Percentiles rank a stretch among this genome's conserved stretches.
These are phyloP conservation scores for Knoxdaviesia capensis DNA, from an alignment of 2,329 filamentous ascomycete genomes.

Conservation along the genomic window DNA sequence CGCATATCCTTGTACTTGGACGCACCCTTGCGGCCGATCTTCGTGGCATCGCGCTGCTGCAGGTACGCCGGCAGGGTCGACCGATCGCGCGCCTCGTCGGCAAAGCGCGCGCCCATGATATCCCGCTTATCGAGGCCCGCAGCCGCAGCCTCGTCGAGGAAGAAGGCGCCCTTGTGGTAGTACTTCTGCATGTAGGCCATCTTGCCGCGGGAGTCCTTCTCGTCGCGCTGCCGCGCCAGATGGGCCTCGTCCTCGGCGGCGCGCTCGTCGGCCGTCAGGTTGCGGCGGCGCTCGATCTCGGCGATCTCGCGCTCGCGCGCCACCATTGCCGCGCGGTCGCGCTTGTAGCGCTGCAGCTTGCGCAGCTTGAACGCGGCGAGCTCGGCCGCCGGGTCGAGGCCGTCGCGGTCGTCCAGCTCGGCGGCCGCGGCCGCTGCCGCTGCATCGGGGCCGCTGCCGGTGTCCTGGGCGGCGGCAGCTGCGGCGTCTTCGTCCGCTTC, in stretches of 20 bases:
- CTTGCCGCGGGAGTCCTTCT: constrained; percentile 58
- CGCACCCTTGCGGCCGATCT: constrained; percentile 77
- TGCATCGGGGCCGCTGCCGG: too few relatives aligned
- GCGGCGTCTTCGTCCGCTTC: constrained; percentile 37
- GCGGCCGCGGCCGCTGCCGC: constrained; percentile 35
- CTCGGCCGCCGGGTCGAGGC: constrained; percentile 69
- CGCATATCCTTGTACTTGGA: constrained; percentile 80
- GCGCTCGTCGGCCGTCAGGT: constrained; percentile 72
- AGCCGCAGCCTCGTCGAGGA: constrained; percentile 58
- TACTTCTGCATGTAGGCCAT: constrained; percentile 90
- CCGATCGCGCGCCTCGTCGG: constrained; percentile 65
- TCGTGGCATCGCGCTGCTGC: constrained; percentile 84
- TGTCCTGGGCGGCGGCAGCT: too few relatives aligned
- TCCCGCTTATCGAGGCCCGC: constrained; percentile 63
- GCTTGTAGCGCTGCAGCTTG: constrained; percentile 73
- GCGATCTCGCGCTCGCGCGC: constrained; percentile 66
- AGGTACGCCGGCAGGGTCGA: constrained; percentile 77
- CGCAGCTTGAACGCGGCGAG: constrained; percentile 84
- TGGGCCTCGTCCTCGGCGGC: constrained; percentile 66
- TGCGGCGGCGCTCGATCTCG: constrained; percentile 72
- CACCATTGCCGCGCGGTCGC: constrained; percentile 71
- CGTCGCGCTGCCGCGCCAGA: constrained; percentile 58
- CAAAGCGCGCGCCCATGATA: constrained; percentile 67
- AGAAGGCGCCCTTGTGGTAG: constrained; percentile 93
- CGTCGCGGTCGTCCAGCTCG: constrained; percentile 79